Conservation (phyloP, 768 basidiomycete species). For the Imleria badia region DNA sequence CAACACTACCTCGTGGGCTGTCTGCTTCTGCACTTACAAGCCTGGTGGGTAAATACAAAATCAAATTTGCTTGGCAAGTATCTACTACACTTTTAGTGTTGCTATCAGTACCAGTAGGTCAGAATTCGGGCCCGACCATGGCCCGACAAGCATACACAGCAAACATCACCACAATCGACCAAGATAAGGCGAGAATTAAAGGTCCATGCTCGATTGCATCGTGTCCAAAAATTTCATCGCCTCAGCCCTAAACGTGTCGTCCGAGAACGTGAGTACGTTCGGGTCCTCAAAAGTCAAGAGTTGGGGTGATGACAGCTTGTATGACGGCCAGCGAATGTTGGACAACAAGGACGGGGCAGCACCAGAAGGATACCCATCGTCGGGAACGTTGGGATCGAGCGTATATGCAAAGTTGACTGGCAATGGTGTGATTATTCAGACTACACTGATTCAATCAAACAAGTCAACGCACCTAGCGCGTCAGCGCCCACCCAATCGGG, state of each 20-base stretch:
- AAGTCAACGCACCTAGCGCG: constrained; percentile 4
- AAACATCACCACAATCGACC: background rate
- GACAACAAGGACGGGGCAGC: constrained; percentile 9
- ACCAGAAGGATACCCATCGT: constrained; percentile 9
- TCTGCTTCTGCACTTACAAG: too few species aligned
- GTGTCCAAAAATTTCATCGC: constrained; percentile 10
- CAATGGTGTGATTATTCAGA: background rate
- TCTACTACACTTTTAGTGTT: too few species aligned
- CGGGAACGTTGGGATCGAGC: constrained; percentile 6
- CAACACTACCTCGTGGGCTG: too few species aligned
- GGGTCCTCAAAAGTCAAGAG: constrained; percentile 11
- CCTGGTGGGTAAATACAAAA: too few species aligned
- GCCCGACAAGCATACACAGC: too few species aligned
- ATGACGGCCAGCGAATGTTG: constrained; percentile 3
- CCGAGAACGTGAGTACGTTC: constrained; percentile 6
- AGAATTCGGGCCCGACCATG: too few species aligned
- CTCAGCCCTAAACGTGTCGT: constrained; percentile 4
- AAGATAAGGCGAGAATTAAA: background rate
- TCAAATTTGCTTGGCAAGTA: too few species aligned
- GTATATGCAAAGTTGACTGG: constrained; percentile 19
- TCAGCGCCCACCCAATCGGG: constrained; percentile 17
- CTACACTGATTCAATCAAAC: background rate
- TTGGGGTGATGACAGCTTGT: background rate
- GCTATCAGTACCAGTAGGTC: too few species aligned
- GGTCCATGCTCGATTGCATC: background rate